Base-by-base conservation (phyloP, 2,329 filamentous ascomycete species). In the Endocalyx cinctus region DNA sequence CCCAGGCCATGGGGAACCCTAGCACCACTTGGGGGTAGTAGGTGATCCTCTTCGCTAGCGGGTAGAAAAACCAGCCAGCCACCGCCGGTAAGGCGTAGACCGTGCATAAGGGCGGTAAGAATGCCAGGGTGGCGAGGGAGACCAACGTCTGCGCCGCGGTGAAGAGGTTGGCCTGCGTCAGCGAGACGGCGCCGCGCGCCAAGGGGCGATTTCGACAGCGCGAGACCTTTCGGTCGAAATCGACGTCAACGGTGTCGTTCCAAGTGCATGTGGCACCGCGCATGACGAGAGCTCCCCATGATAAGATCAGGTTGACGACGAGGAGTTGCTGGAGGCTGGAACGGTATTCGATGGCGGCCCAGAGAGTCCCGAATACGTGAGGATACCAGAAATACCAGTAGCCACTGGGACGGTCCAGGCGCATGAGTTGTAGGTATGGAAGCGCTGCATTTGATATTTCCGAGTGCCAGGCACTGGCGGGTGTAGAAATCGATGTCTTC, bases 221-320 rank as follows among this genome's bases (percentile, higher is more conserved):
- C 42, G 60, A 61, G 8, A 73, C 70, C 39, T 67, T 58, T 4
- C 69, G 66, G 44, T 78, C 74, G 32, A 74, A 57, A 27, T 72
- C 67, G 29, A 66, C 63, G 43, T 78, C 74, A 52, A 70, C 64
- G 20, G 67, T 62, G 45, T 77, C 73, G 47, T 78, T 77, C 57
- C 74, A 75, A 0, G 70, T 63, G 47, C 73, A 77, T 5, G 67
- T 60, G 14, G 64, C 64, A 17, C 69, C 64, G 32, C 71, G 63
- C 56, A 74, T 63, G 32, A 75, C 59, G 41, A 74, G 48, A 12
- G n/a, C n/a, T n/a, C n/a, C n/a, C n/a, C n/a, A n/a, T n/a, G n/a
- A n/a, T n/a, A n/a, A n/a, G n/a, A n/a, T n/a, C n/a, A n/a, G n/a
- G n/a, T n/a, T n/a, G n/a, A n/a, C n/a, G n/a, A n/a, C n/a, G n/a